Evolutionary conservation across 768 basidiomycete genomes (phyloP).

Genomic region (Boletus sp.): DNA sequence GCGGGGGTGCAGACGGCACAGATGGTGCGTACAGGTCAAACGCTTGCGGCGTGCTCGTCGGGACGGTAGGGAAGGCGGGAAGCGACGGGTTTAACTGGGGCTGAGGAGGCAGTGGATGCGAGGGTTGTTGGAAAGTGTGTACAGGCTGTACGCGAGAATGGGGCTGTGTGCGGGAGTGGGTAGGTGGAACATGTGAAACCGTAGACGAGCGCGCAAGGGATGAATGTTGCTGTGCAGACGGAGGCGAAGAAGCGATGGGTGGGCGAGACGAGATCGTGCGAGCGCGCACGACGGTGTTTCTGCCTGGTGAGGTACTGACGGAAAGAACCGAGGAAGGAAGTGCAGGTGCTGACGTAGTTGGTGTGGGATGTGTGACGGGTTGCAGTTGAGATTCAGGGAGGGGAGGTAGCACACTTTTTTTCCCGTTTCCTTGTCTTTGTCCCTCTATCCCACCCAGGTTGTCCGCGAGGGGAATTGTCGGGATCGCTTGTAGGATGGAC

Average conservation of each 20-base stretch:
- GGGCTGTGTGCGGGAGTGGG: conserved; percentile 4
- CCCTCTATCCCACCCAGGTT: conserved; percentile 5
- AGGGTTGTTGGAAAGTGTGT: conserved; percentile 6
- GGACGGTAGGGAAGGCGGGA: conserved; percentile 64
- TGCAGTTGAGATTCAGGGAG: conserved; percentile 14
- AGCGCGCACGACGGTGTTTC: conserved; percentile 22
- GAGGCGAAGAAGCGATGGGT: conserved; percentile 15
- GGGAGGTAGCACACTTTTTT: neutral
- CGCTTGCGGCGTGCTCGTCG: conserved; percentile 54
- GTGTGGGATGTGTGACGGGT: conserved; percentile 16
- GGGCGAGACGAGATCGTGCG: conserved; percentile 28
- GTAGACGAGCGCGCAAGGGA: conserved; percentile 24
- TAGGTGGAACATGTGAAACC: conserved; percentile 17
- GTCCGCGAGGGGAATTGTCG: conserved; percentile 4
- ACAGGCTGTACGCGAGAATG: conserved; percentile 2
- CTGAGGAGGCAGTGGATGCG: conserved; percentile 11
- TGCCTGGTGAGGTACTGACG: conserved; percentile 9
- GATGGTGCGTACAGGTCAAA: conserved; percentile 50
- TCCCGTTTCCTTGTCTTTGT: conserved; percentile 15
- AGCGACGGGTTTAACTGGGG: conserved; percentile 31
- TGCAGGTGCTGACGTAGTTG: conserved; percentile 10
- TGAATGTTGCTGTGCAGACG: conserved; percentile 8
- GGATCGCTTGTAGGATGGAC: conserved; percentile 16
- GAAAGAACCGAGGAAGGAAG: conserved; percentile 21
- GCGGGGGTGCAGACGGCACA: conserved; percentile 43